Conservation (phyloP, 768 basidiomycete species). For the Pleurotus salmoneostramineus region DNA sequence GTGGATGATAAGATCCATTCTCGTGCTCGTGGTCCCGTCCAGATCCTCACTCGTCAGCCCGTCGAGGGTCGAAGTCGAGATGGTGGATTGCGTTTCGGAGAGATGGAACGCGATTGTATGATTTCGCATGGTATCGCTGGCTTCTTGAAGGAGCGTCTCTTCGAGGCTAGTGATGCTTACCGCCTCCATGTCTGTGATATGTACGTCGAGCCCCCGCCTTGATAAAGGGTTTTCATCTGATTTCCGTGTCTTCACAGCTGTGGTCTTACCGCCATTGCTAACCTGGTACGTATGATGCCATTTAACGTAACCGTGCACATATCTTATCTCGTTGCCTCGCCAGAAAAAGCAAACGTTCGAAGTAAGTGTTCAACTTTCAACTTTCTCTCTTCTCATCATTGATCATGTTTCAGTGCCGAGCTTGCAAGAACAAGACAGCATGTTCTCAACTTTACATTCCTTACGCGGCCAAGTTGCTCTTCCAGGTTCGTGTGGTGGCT, state of each 20-base stretch:
- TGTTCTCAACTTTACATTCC: constrained; percentile 91
- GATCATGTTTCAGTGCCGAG: constrained; percentile 59
- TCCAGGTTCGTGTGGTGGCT: constrained; percentile 64
- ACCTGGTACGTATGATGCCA: constrained; percentile 58
- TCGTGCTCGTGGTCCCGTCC: constrained; percentile 93
- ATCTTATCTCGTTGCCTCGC: constrained; percentile 10
- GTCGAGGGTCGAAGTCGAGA: constrained; percentile 99
- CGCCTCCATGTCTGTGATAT: constrained; percentile 96
- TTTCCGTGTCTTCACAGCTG: constrained; percentile 48
- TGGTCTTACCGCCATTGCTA: constrained; percentile 95
- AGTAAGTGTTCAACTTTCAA: constrained; percentile 25
- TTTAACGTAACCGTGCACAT: neutral
- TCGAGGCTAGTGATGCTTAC: constrained; percentile 91
- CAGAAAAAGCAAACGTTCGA: constrained; percentile 99
- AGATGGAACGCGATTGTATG: constrained; percentile 99
- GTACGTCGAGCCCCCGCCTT: constrained; percentile 40
- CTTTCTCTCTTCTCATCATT: constrained; percentile 1
- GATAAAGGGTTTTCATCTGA: neutral
- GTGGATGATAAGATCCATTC: constrained; percentile 99
- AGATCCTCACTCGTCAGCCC: constrained; percentile 95
- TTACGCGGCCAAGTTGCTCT: constrained; percentile 93
- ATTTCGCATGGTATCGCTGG: constrained; percentile 98
- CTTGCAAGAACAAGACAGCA: constrained; percentile 96
- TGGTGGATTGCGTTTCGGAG: constrained; percentile 98
- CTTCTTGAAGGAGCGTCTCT: constrained; percentile 96